phyloP scores from a whole-genome alignment of 768 basidiomycete species.

The Hydnum rufescens region DNA sequence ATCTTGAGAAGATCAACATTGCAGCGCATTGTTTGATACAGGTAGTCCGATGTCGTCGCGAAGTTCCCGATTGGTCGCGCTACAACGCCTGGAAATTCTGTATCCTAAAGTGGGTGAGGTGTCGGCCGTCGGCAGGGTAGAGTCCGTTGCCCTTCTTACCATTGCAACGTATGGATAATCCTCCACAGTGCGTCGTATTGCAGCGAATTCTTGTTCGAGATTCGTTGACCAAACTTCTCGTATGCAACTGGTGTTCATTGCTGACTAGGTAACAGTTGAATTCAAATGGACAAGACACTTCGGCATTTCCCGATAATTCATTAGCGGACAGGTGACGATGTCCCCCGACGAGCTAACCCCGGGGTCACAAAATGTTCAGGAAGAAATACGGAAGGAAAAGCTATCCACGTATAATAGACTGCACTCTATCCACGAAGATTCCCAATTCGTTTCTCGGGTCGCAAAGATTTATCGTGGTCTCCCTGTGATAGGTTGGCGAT shows the following conservation, averaged over 20 bases:
- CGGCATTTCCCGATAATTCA: no score
- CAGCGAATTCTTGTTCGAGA: constrained; percentile 80
- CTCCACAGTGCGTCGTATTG: constrained; percentile 72
- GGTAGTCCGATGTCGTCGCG: constrained; percentile 93
- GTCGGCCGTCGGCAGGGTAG: constrained; percentile 9
- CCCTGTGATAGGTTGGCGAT: constrained; percentile 30
- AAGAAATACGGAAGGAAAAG: constrained; percentile 7
- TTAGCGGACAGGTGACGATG: no score
- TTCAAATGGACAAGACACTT: no score
- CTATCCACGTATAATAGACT: constrained; percentile 66
- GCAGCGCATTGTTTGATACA: constrained; percentile 99
- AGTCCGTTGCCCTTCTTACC: constrained; percentile 26
- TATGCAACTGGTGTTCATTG: no score
- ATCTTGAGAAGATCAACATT: constrained; percentile 97
- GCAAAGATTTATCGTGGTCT: constrained; percentile 27
- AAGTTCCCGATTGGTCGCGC: constrained; percentile 92
- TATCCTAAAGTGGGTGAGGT: constrained; percentile 40
- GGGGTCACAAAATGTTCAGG: background rate
- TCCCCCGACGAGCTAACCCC: background rate
- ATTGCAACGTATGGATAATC: constrained; percentile 88
- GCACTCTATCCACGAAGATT: constrained; percentile 68
- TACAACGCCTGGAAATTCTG: constrained; percentile 96
- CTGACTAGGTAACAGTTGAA: no score
- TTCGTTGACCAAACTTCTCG: constrained; percentile 91
- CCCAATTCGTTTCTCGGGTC: constrained; percentile 42